Base-by-base conservation (phyloP, 2,329 filamentous ascomycete genomes). In the Scedosporium minutisporum region DNA sequence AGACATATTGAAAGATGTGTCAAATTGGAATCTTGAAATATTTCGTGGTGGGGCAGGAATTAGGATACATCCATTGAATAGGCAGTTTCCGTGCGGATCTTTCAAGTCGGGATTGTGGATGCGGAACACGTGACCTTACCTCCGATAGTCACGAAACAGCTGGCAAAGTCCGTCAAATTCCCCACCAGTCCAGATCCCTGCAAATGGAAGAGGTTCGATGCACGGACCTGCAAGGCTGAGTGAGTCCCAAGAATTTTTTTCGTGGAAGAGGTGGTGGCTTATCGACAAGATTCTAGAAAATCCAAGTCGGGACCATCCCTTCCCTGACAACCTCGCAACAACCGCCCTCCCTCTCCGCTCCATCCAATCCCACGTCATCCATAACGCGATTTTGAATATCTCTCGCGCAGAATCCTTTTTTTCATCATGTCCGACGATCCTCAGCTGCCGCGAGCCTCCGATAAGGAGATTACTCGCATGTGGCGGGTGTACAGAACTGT, bases 401-500 rank as follows among this genome's bases (percentile, higher is more conserved):
- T 38, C 9, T 38, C 33, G 10, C 33, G 33, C 33, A 4, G 9
- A 38, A 4, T 1, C 33, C 10, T 12, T 14, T 14, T 38, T 38
- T 38, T 33, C 48, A 61, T 21, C 46, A 75, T 79, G 72, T 76
- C 78, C 61, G 80, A 80, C 63, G 75, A 80, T 55, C 77, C 77
- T 66, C 80, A 55, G 48, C 55, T 38, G 16, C 29, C 48, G 16
- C 79, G 73, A 75, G 78, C 67, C 61, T 63, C 64, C 60, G 65
- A 65, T 23, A 81, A 82, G 73, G 77, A 80, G 74, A 75, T 82
- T 58, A 78, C 83, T 70, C 87, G 90, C 72, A 85, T 97, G 68
- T 99, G 95, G 93, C 90, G 93, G 75, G 91, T 93, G 69, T 96
- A 91, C 86, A 87, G 87, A 76, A 99, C 95, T 7, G 87, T 92